phyloP scores from a whole-genome alignment of 805 yeast species.

The Metschnikowia hibisci region DNA sequence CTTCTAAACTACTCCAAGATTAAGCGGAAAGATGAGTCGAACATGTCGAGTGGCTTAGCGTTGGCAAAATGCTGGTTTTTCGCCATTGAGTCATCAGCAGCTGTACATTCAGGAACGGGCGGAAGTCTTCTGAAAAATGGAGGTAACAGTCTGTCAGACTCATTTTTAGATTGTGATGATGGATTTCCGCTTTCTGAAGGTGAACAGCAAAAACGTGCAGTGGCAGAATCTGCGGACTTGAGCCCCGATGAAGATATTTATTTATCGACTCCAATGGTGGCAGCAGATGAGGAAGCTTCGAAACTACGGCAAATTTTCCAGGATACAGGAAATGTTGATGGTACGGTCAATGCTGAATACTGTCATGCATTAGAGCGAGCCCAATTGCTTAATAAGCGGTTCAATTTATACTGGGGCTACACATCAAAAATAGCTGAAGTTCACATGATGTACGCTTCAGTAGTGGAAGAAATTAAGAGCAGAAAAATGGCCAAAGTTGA shows the following conservation, averaged over 20 bases:
- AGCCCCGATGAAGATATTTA: slow-evolving; percentile 4
- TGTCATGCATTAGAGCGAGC: slow-evolving; percentile 29
- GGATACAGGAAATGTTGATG: slow-evolving; percentile 32
- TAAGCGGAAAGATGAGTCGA: slow-evolving; percentile 6
- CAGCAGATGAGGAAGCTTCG: slow-evolving; percentile 6
- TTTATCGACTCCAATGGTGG: slow-evolving; percentile 3
- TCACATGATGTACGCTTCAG: slow-evolving; percentile 24
- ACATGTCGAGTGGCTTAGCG: slow-evolving; percentile 21
- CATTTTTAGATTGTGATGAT: background rate
- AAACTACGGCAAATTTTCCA: slow-evolving; percentile 18
- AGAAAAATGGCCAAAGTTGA: slow-evolving; percentile 18
- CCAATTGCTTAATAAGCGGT: slow-evolving; percentile 24
- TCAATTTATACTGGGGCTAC: slow-evolving; percentile 35
- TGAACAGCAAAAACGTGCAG: background rate
- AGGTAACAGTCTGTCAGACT: slow-evolving; percentile 2
- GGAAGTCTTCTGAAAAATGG: slow-evolving; percentile 7
- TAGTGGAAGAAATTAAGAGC: slow-evolving; percentile 22
- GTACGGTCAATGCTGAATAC: slow-evolving; percentile 25
- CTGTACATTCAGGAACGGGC: slow-evolving; percentile 18
- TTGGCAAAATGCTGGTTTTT: slow-evolving; percentile 28
- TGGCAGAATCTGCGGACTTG: background rate
- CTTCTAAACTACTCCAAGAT: slow-evolving; percentile 18
- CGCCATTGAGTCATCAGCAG: slow-evolving; percentile 24
- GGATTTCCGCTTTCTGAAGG: background rate
- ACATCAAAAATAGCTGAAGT: slow-evolving; percentile 24